Evolutionary conservation across 2,329 filamentous ascomycete species (phyloP), one percentile per base, ranked within the genome.

Genomic region (Colletotrichum tanaceti): DNA sequence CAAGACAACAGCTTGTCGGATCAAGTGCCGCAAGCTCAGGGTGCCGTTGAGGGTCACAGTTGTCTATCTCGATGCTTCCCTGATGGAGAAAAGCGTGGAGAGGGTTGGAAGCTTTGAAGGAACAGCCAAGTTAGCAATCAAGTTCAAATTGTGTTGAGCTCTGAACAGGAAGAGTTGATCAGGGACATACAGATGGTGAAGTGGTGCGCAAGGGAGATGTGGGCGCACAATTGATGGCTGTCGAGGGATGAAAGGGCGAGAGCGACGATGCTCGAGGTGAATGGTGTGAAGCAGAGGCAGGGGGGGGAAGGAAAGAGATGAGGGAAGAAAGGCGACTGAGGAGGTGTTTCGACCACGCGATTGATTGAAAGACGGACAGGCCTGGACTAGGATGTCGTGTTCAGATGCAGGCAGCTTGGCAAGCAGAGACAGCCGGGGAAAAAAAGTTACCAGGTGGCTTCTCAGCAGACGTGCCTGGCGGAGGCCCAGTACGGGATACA

Each of bases 391-490:
- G 62, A 66, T 70, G 69, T 71, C 62, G 66, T 71, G 69, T 70
- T 65, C 57, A 65, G 63, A 68, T 67, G 67, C 22, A 59, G 54
- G 46, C 46, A 64, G 66, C 63, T 62, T 53, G 69, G 66, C 65
- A 65, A 55, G 52, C 62, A 59, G 62, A 64, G 61, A 50, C 44
- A 68, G 59, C 43, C 43, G 35, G 39, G 39, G 65, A 54, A 70
- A 66, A 50, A 64, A 68, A 65, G 59, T 69, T 69, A 69, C 66
- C 66, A 69, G 66, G 66, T 69, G 66, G 61, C 65, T 69, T 69
- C 65, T 65, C 55, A 55, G 64, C 57, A 54, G 47, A 44, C 64
- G 50, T 72, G 72, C 75, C 78, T 80, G 61, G 35, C 35, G 11
- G 32, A 55, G 60, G 35, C 50, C 72, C 70, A 57, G 28, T 32